A percentile compares a stretch with the other conserved stretches of the same genome.
Conservation (phyloP, 2,329 filamentous ascomycete genomes). For the Talaromyces sp. region DNA sequence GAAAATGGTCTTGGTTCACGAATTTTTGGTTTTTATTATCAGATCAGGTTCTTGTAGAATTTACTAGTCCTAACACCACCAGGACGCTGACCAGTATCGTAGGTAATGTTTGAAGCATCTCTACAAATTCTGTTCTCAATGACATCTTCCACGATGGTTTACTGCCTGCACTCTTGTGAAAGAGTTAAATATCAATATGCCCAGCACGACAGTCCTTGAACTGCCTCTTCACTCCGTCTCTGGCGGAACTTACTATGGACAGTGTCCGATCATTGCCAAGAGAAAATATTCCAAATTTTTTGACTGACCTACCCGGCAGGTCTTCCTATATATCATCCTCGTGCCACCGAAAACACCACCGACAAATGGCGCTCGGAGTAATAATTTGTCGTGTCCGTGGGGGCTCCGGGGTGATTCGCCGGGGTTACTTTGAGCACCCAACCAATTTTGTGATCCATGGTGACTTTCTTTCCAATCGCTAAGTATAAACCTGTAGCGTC, state of each 20-base stretch:
- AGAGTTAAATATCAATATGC: not conserved
- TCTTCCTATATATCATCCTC: not conserved
- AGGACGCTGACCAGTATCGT: not conserved
- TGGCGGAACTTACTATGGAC: not conserved
- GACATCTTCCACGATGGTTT: not conserved
- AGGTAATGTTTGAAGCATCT: not conserved
- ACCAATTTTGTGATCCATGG: not conserved
- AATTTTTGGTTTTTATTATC: not conserved
- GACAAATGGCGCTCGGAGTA: not conserved
- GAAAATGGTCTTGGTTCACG: not conserved
- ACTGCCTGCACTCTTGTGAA: not conserved
- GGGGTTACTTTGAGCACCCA: not conserved
- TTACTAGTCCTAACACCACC: constrained; percentile 2
- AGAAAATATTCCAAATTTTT: not conserved
- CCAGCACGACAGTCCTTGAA: not conserved
- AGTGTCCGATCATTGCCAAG: not conserved
- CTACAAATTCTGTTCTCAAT: not conserved
- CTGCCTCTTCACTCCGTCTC: not conserved
- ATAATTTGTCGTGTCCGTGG: not conserved
- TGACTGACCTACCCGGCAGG: not conserved
- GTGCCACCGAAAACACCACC: not conserved
- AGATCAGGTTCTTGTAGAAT: not conserved
- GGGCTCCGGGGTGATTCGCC: not conserved
- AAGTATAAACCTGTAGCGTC: not conserved
- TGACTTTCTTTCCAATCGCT: not conserved